Evolutionary conservation across 2,329 filamentous ascomycete species (phyloP).

Genomic region (Pyrenophora teres): DNA sequence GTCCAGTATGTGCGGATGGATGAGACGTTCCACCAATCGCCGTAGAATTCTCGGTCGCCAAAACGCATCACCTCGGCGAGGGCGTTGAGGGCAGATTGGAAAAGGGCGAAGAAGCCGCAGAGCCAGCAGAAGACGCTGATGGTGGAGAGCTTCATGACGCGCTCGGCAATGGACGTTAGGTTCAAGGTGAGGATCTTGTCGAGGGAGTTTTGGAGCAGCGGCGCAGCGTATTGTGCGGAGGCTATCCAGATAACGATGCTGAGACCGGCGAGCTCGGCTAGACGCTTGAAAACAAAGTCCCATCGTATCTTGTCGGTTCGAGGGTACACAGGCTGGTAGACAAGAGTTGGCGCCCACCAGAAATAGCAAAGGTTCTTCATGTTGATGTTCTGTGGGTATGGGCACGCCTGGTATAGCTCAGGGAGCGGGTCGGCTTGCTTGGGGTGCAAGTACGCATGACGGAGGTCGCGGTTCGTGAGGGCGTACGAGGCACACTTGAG

Average conservation of each 20-base stretch:
- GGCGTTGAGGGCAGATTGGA: constrained; percentile 90
- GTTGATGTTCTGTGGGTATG: constrained; percentile 91
- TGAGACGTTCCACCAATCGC: constrained; percentile 91
- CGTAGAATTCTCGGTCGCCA: constrained; percentile 92
- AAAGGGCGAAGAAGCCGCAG: constrained; percentile 94
- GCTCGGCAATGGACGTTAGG: constrained; percentile 79
- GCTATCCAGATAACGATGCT: constrained; percentile 94
- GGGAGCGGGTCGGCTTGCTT: constrained; percentile 73
- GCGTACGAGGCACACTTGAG: constrained; percentile 96
- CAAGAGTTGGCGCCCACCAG: constrained; percentile 95
- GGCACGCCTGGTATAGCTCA: constrained; percentile 78
- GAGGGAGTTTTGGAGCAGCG: constrained; percentile 85
- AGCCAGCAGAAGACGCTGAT: constrained; percentile 97
- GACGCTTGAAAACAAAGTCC: constrained; percentile 82
- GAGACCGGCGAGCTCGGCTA: constrained; percentile 76
- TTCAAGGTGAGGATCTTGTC: constrained; percentile 84
- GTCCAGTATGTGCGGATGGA: constrained; percentile 90
- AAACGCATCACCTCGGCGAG: constrained; percentile 89
- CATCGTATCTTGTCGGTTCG: constrained; percentile 81
- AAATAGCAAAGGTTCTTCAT: constrained; percentile 89
- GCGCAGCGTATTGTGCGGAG: constrained; percentile 91
- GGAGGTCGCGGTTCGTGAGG: constrained; percentile 92
- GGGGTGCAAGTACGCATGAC: constrained; percentile 86
- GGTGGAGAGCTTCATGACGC: constrained; percentile 91
- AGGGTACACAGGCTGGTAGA: constrained; percentile 97